These are phyloP conservation scores for Phytophthora hibernalis DNA, from an alignment of 352 stramenopile species.

Conservation along the genomic window DNA sequence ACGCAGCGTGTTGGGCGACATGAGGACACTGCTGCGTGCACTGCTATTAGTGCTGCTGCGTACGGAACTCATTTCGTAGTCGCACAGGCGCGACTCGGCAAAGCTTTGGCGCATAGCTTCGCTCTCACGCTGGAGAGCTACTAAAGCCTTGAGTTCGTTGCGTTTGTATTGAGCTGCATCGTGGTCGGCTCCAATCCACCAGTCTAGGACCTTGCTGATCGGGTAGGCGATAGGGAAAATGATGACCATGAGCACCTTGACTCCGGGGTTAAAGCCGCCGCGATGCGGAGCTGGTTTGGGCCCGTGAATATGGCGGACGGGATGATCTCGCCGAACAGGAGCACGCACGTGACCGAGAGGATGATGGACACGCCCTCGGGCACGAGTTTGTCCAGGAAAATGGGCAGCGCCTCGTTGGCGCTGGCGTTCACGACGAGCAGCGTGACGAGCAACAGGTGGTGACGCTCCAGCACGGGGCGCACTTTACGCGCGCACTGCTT, in stretches of 20 bases:
- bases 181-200: slow-evolving; percentile 80
- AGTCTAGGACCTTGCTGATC: slow-evolving; percentile 92
- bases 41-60: slow-evolving; percentile 21
- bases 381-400: slow-evolving; percentile 94
- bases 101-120: slow-evolving; percentile 48
- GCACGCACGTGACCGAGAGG: slow-evolving; percentile 95
- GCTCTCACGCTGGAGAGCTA: slow-evolving; percentile 79
- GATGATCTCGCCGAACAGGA: slow-evolving; percentile 98
- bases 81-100: slow-evolving; percentile 30
- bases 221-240: slow-evolving; percentile 91
- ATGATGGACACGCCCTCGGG: slow-evolving; percentile 90
- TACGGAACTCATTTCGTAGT: slow-evolving; percentile 1
- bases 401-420: slow-evolving; percentile 94
- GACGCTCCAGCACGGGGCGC: slow-evolving; percentile 88
- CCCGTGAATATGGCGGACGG: slow-evolving; percentile 96
- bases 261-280: slow-evolving; percentile 76
- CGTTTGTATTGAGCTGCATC: slow-evolving; percentile 88
- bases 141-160: slow-evolving; percentile 89
- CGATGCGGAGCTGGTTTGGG: slow-evolving; percentile 92
- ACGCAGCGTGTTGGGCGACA: slow-evolving; percentile 30
- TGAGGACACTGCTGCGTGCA: slow-evolving; percentile 25
- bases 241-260: slow-evolving; percentile 90
- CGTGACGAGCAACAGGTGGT: slow-evolving; percentile 95
- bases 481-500: slow-evolving; percentile 80
- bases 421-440: slow-evolving; percentile 94